Base-by-base conservation (phyloP, 192 early-diverging fungal species). In the Linnemannia zychae region DNA sequence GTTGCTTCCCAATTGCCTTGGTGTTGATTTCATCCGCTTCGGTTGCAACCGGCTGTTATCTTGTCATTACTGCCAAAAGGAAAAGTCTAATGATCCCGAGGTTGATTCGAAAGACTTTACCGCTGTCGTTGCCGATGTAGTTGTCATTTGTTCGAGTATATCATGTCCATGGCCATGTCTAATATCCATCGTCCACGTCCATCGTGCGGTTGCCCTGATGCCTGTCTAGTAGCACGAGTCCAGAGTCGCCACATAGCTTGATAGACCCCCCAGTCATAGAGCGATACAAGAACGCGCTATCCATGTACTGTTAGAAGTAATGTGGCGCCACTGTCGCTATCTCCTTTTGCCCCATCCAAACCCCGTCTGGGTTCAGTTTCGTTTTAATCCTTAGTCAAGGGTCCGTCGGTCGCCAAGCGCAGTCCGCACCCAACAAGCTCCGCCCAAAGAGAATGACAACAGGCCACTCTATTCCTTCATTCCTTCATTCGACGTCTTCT, bases 361-460 rank as follows among this genome's bases (percentile, higher is more conserved):
- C 28, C 57, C 57, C 57, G 57, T 63, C 57, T 63, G 57, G 57
- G 57, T 63, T 63, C 28, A 63, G n/a, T n/a, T n/a, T n/a, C 12
- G 24, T 63, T 63, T n/a, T 9, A 7, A 2, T 5, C 24, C 9
- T 11, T 49, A 49, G 11, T 28, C 12, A 60, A 63, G 57, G 57
- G 28, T 63, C 57, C 11, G 22, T 63, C 57, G 24, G 18, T 53
- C 22, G 20, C 57, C 13, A 63, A 63, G 57, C 0, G 57, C 57
- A 63, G 28, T 63, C 57, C 57, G 57, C 57, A 63, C 57, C 28
- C 28, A 63, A 63, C 57, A 63, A 63, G 57, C 57, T 63, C 57
- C 57, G 57, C 57, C 57, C 57, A 63, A n/a, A 3, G 2, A 31
- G 1, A n/a, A 63, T n/a, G 24, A 31, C 57, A 63, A 63, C 57